Evolutionary conservation across 768 basidiomycete genomes (phyloP), one percentile per base, ranked within the genome.

Genomic region (Daedaleopsis sinensis): DNA sequence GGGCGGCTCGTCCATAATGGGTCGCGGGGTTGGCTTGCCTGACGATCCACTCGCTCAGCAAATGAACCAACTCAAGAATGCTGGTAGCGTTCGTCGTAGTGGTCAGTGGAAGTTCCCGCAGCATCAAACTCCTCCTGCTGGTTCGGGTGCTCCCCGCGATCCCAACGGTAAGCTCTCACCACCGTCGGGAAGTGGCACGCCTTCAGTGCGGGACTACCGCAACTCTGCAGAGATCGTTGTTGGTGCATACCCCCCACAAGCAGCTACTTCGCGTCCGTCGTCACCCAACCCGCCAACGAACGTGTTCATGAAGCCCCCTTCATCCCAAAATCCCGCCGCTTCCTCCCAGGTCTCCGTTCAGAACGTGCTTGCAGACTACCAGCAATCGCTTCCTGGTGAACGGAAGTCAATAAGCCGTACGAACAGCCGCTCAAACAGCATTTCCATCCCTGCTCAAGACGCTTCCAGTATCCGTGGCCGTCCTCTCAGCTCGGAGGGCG

Each of bases 361-460:
- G 58, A 84, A 86, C n/a, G 87, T 94, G 9, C 74, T 94, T 16
- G 78, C 79, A 0, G 82, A 86, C 64, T 98, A 98, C 69, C 84
- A 88, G 27, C 93, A 94, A 68, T 84, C 89, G 1, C 83, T 98
- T 71, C 96, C 95, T 8, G 95, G 94, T 4, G 96, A 97, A 72
- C 78, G 83, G 52, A 87, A 83, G 73, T 78, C 81, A 9, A 76
- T 84, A 24, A 86, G 84, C 68, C 76, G 84, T 48, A 78, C 80
- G 53, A 83, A 80, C 64, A 89, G 83, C 59, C 68, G 65, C 44
- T 67, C 63, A 47, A 67, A 67, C 70, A 77, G 64, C 72, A 59
- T 61, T 61, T 67, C 50, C 2, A 47, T 63, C 24, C 49, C 65
- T n/a, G 47, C 56, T 37, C 71, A 65, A 59, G 65, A 63, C 27